Base-by-base conservation (phyloP, 1,284 basidiomycete species). In the Phellinidium pouzarii region DNA sequence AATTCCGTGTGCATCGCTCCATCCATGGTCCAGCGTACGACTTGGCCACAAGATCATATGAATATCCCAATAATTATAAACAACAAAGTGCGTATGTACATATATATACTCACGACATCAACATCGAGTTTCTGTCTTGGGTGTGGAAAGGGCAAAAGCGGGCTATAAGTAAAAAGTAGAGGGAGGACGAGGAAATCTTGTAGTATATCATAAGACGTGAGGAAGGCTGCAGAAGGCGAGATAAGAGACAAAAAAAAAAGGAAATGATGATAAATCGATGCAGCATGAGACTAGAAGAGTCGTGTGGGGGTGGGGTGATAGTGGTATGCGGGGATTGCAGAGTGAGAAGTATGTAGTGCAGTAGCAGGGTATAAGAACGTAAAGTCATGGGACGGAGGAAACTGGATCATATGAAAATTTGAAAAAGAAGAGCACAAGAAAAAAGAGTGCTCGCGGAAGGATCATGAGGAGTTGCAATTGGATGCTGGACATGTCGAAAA, bases 281-380 rank as follows among this genome's bases (percentile, higher is more conserved):
- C 9, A 40, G 36, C 36, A 49, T 20, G 31, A 48, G 23, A 29
- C 4, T 4, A 7, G 3, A 29, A 34, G n/a, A 19, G 44, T 34
- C 37, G 48, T 29, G 17, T 29, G 22, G 51, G 44, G 20, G 11
- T 20, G 42, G 34, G 37, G 20, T 37, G 46, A 48, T 26, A 38
- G 46, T 20, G 22, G 37, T 26, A 49, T 41, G 19, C 20, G 38
- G 31, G 48, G 37, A 50, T 54, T 48, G 52, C 47, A 29, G n/a
- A 47, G 48, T 31, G 29, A 38, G 49, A 43, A 51, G 38, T 17
- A 36, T 55, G 44, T 19, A 50, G 43, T 47, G 49, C 49, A 37
- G 44, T 41, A 51, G n/a, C n/a, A n/a, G 54, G 54, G 54, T 55
- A 55, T 55, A 51, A 20, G 51, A 48, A 26, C 46, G 34, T 53